Conservation (phyloP, 345 rosid species). For the Firmiana major region DNA sequence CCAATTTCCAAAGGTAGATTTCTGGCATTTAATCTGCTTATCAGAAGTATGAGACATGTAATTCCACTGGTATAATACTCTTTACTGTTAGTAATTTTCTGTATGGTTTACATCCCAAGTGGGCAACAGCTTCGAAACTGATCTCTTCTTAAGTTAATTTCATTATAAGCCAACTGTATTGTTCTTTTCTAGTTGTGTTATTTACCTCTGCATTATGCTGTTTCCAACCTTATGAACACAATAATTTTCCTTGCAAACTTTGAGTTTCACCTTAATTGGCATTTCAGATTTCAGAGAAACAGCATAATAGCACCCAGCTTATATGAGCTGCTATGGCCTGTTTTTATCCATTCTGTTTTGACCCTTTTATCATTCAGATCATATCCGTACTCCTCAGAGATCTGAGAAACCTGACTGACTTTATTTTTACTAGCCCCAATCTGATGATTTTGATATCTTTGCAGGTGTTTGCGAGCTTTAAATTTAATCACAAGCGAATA, state of each 20-base stretch:
- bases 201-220: background rate
- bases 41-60: background rate
- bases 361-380: background rate
- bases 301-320: background rate
- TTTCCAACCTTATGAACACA: background rate
- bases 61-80: background rate
- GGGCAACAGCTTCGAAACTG: no score
- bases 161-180: background rate
- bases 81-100: no score
- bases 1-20: background rate
- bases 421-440: background rate
- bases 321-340: background rate
- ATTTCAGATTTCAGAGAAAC: background rate
- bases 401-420: background rate
- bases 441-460: background rate
- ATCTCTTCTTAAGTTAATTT: no score
- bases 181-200: background rate
- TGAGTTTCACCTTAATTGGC: background rate
- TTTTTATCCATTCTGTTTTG: background rate
- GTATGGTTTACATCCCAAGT: no score
- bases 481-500: background rate
- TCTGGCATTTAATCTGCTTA: background rate
- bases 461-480: slow-evolving; percentile 5
- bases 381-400: background rate
- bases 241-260: background rate